Evolutionary conservation across 2,329 filamentous ascomycete genomes (phyloP), one percentile per base, ranked within the genome.

Genomic region (Mycosphaerella sp.): DNA sequence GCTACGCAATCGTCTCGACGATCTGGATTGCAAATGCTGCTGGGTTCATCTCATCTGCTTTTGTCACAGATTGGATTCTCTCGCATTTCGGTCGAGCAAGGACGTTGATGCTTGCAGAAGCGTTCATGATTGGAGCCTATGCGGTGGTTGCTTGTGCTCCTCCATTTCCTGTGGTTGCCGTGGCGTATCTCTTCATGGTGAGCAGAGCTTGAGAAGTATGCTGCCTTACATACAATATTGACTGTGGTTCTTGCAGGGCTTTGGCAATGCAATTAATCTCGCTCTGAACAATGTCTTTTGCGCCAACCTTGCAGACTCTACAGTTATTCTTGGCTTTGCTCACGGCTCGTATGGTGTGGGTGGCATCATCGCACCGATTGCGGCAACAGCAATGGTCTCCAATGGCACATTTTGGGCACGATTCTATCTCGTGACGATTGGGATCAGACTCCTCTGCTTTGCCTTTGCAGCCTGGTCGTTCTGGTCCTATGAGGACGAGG

Each of bases 1-100:
- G 84, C 37, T 91, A 93, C 66, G 85, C 82, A 2, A 70, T 88
- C 7, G 86, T 93, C 2, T 91, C 88, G 1, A 73, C 91, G 34
- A 87, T 94, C 62, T 94, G 93, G 71, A 57, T 60, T 3, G 52
- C 53, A 3, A 60, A 60, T 35, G 58, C 58, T 2, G 39, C 42
- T 3, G 88, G 88, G 13, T 94, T 89, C 70, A 82, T 94, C 62
- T 67, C 77, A 10, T 84, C 85, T 1, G 87, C 87, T 1, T 79
- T 84, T 34, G 75, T 85, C 55, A 78, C 85, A n/a, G 84, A 89
- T 61, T 68, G 71, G 1, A 71, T 89, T 3, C 76, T 83, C 48
- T 70, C 71, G 5, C 77, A 77, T 16, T 68, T 89, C 2, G 87
- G 88, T 6, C 78, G 85, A 42, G 81, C 81, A 4, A 81, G 76